A percentile compares a stretch with the other conserved stretches of the same genome.
phyloP scores from a whole-genome alignment of 257 asterid species.

The Oldenlandia corymbosa region DNA sequence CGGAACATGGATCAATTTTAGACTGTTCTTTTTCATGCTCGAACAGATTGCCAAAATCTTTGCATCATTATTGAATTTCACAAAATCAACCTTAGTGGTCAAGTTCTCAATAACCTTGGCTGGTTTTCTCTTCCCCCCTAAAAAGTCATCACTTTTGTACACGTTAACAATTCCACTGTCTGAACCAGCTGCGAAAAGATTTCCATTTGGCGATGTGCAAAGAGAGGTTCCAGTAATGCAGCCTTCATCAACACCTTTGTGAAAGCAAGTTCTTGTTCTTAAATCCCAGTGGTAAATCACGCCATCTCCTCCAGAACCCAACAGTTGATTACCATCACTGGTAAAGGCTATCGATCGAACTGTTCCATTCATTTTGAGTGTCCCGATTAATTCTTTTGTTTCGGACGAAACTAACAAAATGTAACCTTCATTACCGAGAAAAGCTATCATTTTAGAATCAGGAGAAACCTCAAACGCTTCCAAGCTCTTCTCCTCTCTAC shows the following conservation, averaged over 20 bases:
- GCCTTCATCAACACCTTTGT: constrained; percentile 87
- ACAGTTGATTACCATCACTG: constrained; percentile 55
- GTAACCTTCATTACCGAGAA: constrained; percentile 84
- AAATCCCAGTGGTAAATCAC: constrained; percentile 84
- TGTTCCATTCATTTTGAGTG: constrained; percentile 88
- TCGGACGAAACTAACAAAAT: constrained; percentile 71
- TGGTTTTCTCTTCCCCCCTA: constrained; percentile 81
- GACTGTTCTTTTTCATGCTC: constrained; percentile 74
- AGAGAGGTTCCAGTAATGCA: constrained; percentile 74
- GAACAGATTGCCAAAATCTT: constrained; percentile 78
- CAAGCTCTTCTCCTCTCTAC: constrained; percentile 95
- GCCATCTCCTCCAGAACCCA: constrained; percentile 90
- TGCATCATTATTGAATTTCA: constrained; percentile 74
- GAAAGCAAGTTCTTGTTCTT: constrained; percentile 71
- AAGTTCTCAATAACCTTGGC: constrained; percentile 64
- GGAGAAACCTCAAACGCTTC: constrained; percentile 91
- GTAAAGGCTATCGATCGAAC: constrained; percentile 72
- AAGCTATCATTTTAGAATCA: constrained; percentile 77
- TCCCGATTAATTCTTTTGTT: constrained; percentile 79
- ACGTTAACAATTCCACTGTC: constrained; percentile 81
- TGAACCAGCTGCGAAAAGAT: constrained; percentile 92
- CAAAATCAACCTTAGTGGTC: constrained; percentile 65
- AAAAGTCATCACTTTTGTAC: constrained; percentile 56
- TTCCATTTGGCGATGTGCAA: constrained; percentile 55
- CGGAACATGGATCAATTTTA: constrained; percentile 70